A percentile compares a stretch with the other conserved stretches of the same genome.
Conservation (phyloP, 768 basidiomycete species). For the Trametes sanguinea region DNA sequence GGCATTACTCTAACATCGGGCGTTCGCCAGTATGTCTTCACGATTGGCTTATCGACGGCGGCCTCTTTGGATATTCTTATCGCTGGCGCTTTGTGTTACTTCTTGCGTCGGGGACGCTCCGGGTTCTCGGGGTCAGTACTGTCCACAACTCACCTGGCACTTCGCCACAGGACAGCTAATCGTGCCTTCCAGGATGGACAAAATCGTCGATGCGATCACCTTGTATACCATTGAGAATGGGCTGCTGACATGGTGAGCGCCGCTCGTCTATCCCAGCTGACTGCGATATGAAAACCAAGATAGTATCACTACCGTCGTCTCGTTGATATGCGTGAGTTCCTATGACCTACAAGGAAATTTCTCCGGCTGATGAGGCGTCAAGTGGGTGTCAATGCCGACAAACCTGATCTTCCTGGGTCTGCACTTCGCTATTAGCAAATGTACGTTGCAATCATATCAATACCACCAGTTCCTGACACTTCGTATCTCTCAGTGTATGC, state of each 20-base stretch:
- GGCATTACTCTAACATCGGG: not conserved
- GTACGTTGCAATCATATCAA: constrained; percentile 11
- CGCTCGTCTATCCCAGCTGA: not conserved
- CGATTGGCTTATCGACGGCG: constrained; percentile 29
- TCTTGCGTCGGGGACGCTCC: constrained; percentile 27
- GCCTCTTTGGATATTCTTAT: constrained; percentile 31
- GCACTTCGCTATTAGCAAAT: constrained; percentile 33
- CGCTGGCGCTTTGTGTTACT: constrained; percentile 27
- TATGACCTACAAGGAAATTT: too few species aligned
- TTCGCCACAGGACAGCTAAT: not conserved
- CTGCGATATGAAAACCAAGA: not conserved
- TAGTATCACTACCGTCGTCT: constrained; percentile 27
- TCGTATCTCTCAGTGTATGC: constrained; percentile 29
- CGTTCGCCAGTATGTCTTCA: constrained; percentile 29
- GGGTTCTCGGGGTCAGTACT: constrained; percentile 20
- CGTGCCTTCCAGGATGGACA: constrained; percentile 24
- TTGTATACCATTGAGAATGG: constrained; percentile 33
- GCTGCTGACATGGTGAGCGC: constrained; percentile 26
- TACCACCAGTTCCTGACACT: not conserved
- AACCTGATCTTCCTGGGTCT: constrained; percentile 31
- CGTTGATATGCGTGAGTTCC: constrained; percentile 28
- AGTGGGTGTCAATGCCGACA: constrained; percentile 31
- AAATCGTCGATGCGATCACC: constrained; percentile 28
- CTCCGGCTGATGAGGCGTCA: not conserved
- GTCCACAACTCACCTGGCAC: not conserved